A percentile compares a stretch with the other conserved stretches of the same genome.
These are phyloP conservation scores for Penicillium sp. DNA, from an alignment of 2,329 filamentous ascomycete species.

Conservation along the genomic window DNA sequence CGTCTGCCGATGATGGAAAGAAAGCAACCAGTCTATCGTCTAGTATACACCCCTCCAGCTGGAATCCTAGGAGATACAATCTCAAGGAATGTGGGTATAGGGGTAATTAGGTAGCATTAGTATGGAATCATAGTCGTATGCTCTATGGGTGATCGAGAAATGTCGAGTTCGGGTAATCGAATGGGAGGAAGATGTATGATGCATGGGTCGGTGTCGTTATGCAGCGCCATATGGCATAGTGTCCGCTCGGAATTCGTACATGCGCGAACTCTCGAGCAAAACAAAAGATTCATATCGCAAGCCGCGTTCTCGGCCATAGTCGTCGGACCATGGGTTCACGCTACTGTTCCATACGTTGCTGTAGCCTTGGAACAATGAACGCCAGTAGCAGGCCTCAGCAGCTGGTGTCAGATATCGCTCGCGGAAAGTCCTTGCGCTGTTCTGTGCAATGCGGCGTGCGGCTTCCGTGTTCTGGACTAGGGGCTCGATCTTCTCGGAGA, in stretches of 20 bases:
- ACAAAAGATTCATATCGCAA: slow-evolving; percentile 36
- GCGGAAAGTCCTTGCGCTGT: slow-evolving; percentile 48
- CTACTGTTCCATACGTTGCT: slow-evolving; percentile 25
- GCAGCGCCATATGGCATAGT: not conserved
- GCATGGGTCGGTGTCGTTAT: not conserved
- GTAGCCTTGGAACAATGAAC: slow-evolving; percentile 41
- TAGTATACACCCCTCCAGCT: not conserved
- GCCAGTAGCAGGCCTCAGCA: slow-evolving; percentile 56
- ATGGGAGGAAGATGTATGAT: not conserved
- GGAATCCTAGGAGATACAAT: not conserved
- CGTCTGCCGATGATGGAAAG: not conserved
- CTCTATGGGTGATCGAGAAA: slow-evolving; percentile 1
- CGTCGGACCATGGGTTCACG: slow-evolving; percentile 13
- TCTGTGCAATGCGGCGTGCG: slow-evolving; percentile 49
- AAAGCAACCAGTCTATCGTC: not conserved
- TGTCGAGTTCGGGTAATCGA: not conserved
- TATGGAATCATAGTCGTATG: slow-evolving; percentile 8
- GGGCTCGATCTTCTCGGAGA: slow-evolving; percentile 41
- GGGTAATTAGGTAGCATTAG: slow-evolving; percentile 1
- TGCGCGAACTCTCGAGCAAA: slow-evolving; percentile 27
- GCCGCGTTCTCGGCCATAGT: slow-evolving; percentile 16
- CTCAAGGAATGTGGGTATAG: not conserved
- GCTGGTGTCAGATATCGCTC: slow-evolving; percentile 53
- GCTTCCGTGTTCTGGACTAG: slow-evolving; percentile 39
- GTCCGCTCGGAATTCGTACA: slow-evolving; percentile 25